Percentiles rank a stretch among this genome's conserved stretches.
phyloP scores from a whole-genome alignment of 192 early-diverging fungal species.

The Backusella macrospora region DNA sequence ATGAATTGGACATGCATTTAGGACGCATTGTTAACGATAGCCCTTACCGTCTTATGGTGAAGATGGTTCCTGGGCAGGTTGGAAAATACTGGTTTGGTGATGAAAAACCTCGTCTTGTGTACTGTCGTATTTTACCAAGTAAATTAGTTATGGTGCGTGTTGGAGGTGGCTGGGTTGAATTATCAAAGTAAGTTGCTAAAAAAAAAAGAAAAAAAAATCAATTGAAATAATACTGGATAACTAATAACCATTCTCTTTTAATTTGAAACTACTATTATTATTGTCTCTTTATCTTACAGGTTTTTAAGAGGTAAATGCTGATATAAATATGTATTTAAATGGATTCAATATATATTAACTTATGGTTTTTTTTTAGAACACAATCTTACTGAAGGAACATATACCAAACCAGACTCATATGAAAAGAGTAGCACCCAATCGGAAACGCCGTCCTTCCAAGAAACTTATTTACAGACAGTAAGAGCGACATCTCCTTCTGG shows the following conservation, averaged over 20 bases:
- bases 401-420: background rate
- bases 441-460: constrained; percentile 18
- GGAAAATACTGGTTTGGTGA: constrained; percentile 72
- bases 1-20: constrained; percentile 59
- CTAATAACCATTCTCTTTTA: background rate
- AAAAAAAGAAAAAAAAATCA: background rate
- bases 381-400: constrained; percentile 32
- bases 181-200: constrained; percentile 51
- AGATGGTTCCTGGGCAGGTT: constrained; percentile 52
- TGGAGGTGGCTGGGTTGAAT: constrained; percentile 66
- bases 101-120: constrained; percentile 60
- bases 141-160: constrained; percentile 69
- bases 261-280: background rate
- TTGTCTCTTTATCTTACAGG: background rate
- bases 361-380: constrained; percentile 24
- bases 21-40: constrained; percentile 61
- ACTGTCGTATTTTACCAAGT: constrained; percentile 63
- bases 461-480: constrained; percentile 19
- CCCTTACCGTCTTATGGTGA: constrained; percentile 50
- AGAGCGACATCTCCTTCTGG: constrained; percentile 32
- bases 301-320: constrained; percentile 13
- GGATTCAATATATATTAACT: background rate
- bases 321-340: background rate
- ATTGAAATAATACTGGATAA: background rate
- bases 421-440: background rate